phyloP scores from a whole-genome alignment of 768 basidiomycete genomes.

The Russula sp. region DNA sequence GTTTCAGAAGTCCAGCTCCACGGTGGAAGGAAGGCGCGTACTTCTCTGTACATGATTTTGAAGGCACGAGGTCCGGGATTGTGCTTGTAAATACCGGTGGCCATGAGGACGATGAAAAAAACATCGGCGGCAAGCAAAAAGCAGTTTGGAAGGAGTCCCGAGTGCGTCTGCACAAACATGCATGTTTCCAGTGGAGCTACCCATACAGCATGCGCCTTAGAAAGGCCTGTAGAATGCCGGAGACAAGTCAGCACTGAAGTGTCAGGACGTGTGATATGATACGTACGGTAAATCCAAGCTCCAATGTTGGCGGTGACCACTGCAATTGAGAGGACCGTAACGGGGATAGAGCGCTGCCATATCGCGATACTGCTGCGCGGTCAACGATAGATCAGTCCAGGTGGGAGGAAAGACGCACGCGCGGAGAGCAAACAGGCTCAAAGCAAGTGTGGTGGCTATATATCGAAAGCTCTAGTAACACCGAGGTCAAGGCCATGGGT shows the following conservation, averaged over 20 bases:
- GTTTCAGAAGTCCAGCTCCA: neutral
- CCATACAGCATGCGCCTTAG: constrained; percentile 9
- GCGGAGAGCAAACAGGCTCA: constrained; percentile 24
- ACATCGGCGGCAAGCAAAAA: constrained; percentile 11
- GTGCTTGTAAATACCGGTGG: constrained; percentile 13
- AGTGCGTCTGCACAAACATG: neutral
- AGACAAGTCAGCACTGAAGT: neutral
- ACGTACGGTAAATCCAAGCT: constrained; percentile 25
- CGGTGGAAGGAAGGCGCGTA: neutral
- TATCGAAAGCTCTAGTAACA: constrained; percentile 22
- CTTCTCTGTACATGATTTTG: constrained; percentile 25
- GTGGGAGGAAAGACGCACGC: constrained; percentile 4
- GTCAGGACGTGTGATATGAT: neutral
- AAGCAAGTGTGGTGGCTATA: constrained; percentile 12
- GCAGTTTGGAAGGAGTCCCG: constrained; percentile 1
- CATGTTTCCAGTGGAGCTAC: neutral
- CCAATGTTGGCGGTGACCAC: constrained; percentile 12
- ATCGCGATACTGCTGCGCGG: constrained; percentile 17
- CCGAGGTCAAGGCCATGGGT: neutral
- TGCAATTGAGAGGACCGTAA: neutral
- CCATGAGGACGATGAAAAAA: constrained; percentile 15
- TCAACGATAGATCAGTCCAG: neutral
- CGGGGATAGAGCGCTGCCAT: constrained; percentile 16
- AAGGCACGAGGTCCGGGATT: constrained; percentile 17
- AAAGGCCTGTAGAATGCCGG: neutral